Evolutionary conservation across 2,329 filamentous ascomycete species (phyloP).

Genomic region (Ceratocystiopsis sp.): DNA sequence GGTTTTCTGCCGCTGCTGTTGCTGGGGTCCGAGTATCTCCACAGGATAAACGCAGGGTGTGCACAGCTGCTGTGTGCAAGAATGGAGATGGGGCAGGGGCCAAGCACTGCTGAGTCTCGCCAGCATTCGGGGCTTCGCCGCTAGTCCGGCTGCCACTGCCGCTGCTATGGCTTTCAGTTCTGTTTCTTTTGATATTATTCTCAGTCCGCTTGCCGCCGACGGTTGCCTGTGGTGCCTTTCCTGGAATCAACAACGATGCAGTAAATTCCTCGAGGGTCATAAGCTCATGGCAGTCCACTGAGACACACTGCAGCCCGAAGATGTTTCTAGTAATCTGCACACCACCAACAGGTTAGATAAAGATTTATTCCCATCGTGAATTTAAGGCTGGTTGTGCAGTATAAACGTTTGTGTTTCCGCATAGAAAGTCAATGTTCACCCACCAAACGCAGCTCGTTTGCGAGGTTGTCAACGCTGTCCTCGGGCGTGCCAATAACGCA

Average conservation of each 20-base stretch:
- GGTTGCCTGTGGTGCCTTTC: conserved; percentile 16
- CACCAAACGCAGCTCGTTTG: conserved; percentile 57
- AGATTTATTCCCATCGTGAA: too few relatives aligned
- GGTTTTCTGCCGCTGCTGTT: too few relatives aligned
- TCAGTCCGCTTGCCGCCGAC: conserved; percentile 8
- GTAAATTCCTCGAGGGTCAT: conserved; percentile 74
- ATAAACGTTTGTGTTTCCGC: too few relatives aligned
- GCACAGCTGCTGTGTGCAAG: too few relatives aligned
- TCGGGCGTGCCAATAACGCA: conserved; percentile 66
- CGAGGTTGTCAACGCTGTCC: conserved; percentile 46
- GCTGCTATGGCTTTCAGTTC: conserved; percentile 2
- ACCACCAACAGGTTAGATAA: neutral
- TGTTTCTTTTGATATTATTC: neutral
- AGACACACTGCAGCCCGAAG: conserved; percentile 53
- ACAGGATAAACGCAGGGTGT: too few relatives aligned
- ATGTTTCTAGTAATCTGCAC: conserved; percentile 45
- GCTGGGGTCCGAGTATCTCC: too few relatives aligned
- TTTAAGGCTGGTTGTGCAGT: neutral
- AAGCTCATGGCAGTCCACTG: conserved; percentile 54
- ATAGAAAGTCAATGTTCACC: neutral
- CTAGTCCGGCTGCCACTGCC: too few relatives aligned
- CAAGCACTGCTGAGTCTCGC: too few relatives aligned
- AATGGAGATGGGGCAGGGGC: too few relatives aligned
- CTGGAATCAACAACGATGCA: conserved; percentile 42
- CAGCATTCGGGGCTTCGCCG: too few relatives aligned